These are phyloP conservation scores for Lactarius indigo DNA, from an alignment of 768 basidiomycete species.

Conservation along the genomic window DNA sequence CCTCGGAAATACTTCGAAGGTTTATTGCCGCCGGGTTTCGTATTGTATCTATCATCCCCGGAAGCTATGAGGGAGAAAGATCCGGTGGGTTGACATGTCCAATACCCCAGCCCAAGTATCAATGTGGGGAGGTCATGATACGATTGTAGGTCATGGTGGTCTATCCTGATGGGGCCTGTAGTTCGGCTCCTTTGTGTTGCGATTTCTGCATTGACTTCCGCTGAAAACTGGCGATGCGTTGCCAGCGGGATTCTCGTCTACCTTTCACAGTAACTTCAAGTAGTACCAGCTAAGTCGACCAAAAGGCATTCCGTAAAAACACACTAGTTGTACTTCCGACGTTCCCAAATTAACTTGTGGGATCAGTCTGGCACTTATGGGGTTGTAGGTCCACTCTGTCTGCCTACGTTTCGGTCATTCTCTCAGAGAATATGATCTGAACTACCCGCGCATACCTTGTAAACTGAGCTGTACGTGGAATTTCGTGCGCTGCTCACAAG, in stretches of 20 bases:
- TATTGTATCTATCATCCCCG: background rate
- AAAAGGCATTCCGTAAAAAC: background rate
- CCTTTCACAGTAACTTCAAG: background rate
- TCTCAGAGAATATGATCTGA: background rate
- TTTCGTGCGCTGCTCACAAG: background rate
- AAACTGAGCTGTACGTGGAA: background rate
- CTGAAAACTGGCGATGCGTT: background rate
- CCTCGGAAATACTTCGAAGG: background rate
- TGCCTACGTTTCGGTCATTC: background rate
- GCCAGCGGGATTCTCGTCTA: background rate
- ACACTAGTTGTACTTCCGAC: background rate
- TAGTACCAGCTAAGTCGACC: background rate
- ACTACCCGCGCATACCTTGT: background rate
- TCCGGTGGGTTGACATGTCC: background rate
- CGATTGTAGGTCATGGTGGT: background rate
- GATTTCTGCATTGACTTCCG: background rate
- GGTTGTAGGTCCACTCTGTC: no score
- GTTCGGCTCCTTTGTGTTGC: background rate
- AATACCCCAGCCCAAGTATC: background rate
- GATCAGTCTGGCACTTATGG: background rate
- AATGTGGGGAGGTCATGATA: background rate
- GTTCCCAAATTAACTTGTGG: background rate
- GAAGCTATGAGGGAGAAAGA: background rate
- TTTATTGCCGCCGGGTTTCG: background rate
- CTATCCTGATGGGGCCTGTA: background rate